Base-by-base conservation (phyloP, 1,139 yeast species). In the Casaregolazyma lundiana region DNA sequence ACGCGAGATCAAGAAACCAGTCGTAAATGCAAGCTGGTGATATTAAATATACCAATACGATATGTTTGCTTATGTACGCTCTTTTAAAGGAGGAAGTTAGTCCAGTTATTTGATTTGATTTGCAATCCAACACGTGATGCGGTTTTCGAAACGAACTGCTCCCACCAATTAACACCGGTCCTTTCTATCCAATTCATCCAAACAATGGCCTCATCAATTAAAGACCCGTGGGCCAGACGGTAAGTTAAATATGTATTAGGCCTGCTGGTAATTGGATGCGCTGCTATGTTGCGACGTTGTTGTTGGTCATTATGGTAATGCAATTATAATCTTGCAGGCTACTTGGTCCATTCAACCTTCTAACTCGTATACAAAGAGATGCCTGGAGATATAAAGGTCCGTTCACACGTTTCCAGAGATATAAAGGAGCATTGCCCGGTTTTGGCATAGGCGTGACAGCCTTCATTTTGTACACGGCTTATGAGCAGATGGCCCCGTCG, bases 361-460 rank as follows among this genome's bases (percentile, higher is more conserved):
- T n/a, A n/a, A 21, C 29, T 38, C 9, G 17, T 6, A 7, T 30
- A 26, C 36, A 19, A 32, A 84, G 95, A 76, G 95, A 87, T 65
- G 95, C 95, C 46, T 87, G 96, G 96, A 81, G 95, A 73, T 84
- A 80, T 67, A 83, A 81, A 60, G 95, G 94, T 51, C 86, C 81
- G 50, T 87, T 87, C 70, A 75, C 84, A 49, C 79, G 90, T 58
- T 69, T 70, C 48, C 81, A 82, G 68, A 73, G 94, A 60, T 83
- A 80, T 67, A 81, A 74, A 60, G 79, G 79, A 50, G 76, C 86
- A n/a, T 78, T 87, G 62, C 96, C 96, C 2, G 96, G 96, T 2
- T 76, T 87, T 46, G 88, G 89, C 37, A 76, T 83, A 44, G 96
- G 92, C 37, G 74, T 83, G 24, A 92, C 80, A 29, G 92, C 92